A percentile compares a stretch with the other conserved stretches of the same genome.
Conservation (phyloP, 2,329 filamentous ascomycete species). For the Hypomyces perniciosus region DNA sequence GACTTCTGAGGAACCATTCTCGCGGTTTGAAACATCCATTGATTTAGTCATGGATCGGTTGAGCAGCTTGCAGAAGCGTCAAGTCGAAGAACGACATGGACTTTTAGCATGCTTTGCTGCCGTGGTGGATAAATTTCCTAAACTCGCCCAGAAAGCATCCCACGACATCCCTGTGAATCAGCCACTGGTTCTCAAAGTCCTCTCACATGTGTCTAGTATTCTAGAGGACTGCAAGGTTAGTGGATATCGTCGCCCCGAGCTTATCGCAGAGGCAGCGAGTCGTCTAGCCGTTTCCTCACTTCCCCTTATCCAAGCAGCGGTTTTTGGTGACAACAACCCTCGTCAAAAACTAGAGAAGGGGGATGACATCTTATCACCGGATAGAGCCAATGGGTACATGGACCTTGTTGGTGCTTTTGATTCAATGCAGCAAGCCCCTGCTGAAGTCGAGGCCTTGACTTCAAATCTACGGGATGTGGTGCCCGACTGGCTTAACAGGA, state of each 20-base stretch:
- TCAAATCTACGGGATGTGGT: conserved; percentile 29
- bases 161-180: background rate
- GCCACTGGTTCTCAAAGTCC: conserved; percentile 24
- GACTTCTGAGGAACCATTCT: conserved; percentile 14
- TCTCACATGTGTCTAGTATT: conserved; percentile 26
- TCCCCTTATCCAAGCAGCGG: conserved; percentile 39
- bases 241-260: conserved; percentile 54
- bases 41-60: conserved; percentile 40
- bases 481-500: conserved; percentile 41
- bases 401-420: conserved; percentile 19
- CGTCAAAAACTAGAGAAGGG: conserved; percentile 17
- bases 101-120: conserved; percentile 57
- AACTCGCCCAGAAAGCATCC: conserved; percentile 17
- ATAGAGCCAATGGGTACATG: conserved; percentile 17
- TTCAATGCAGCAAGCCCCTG: background rate
- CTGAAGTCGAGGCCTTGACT: conserved; percentile 18
- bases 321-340: conserved; percentile 15
- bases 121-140: conserved; percentile 44
- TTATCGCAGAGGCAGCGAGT: conserved; percentile 57
- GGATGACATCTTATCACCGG: conserved; percentile 19
- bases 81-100: conserved; percentile 66
- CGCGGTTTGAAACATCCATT: conserved; percentile 31
- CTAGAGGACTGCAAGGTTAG: conserved; percentile 36
- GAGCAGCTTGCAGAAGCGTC: conserved; percentile 40
- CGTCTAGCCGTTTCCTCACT: conserved; percentile 50